Evolutionary conservation across 2,329 filamentous ascomycete genomes (phyloP), one percentile per base, ranked within the genome.

Genomic region (Falciphora oryzae): DNA sequence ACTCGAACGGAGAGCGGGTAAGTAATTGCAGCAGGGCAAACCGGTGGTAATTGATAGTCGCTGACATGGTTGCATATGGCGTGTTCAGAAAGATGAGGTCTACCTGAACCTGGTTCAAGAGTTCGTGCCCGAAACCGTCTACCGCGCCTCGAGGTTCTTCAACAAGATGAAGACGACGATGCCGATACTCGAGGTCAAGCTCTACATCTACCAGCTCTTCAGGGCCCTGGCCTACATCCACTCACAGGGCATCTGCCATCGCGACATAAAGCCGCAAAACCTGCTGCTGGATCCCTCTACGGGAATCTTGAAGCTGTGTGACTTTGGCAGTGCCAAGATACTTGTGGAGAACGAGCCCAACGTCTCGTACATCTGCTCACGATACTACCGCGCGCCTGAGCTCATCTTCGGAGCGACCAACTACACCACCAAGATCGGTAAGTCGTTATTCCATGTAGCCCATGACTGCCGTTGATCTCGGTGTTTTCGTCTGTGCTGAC

Each of bases 81-180:
- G 44, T 53, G 22, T 53, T 25, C 70, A 95, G 91, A 94, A 97
- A 83, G 95, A 99, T 78, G 95, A 99, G 80, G 95, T 99, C 53
- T 99, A 98, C 78, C 89, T 99, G 70, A 99, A 99, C 75, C 85
- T 99, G 67, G 94, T 99, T 63, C 92, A 98, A 77, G 95, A 99
- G 77, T 99, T 93, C 73, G 95, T 99, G 62, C 95, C 95, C 62
- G 95, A 99, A 82, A 99, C 95, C 16, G 95, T 99, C 63, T 99
- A 99, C 79, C 89, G 95, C 74, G 95, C 95, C 58, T 98, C 95
- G 68, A 89, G 95, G 73, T 98, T 97, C 81, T 99, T 99, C 85
- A 98, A 96, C 85, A 99, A 99, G 83, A 90, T 98, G 89, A 99
- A 98, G 88, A 96, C 93, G 8, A 97, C 94, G 63, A 99, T 99